Evolutionary conservation across 1,139 yeast species (phyloP), one percentile per base, ranked within the genome.

Genomic region (Blastobotrys arbuscula): DNA sequence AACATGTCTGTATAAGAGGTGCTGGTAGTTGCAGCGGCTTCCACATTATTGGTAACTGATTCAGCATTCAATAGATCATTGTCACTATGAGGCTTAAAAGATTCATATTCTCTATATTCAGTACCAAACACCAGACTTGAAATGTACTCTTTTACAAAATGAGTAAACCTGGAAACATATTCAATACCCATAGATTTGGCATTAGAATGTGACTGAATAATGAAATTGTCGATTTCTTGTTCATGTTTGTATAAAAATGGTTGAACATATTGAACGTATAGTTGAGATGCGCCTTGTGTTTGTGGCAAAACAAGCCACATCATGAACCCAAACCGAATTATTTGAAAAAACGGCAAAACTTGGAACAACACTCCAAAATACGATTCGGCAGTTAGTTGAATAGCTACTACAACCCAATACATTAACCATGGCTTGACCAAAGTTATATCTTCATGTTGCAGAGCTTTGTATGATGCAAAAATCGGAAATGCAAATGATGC

Each of bases 371-470:
- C 62, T 24, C 73, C 71, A 23, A 77, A 59, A 18, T 73, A 59
- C 18, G 70, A 59, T 58, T 78, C 82, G 3, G 64, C 62, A n/a
- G 73, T 59, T 19, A 69, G 65, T 31, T 69, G 65, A 20, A 73
- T 60, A 10, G 76, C 78, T 48, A 70, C 61, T 2, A 79, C 79
- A 20, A 78, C 73, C 85, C 85, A 80, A 64, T 77, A 81, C 57
- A 79, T 74, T 44, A 79, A 69, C 85, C 84, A 80, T 55, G 80
- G 78, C 48, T 78, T 78, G 38, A 77, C 62, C 13, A 72, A 62
- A 20, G 75, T 59, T 49, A 73, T 61, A 53, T 74, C 73, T 57
- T 74, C 72, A 45, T 69, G 68, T 53, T 75, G 72, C 53, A 78
- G 71, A 2, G 84, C 79, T 53, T 70, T 72, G 61, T 73, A 79